A percentile compares a stretch with the other conserved stretches of the same genome.
phyloP scores from a whole-genome alignment of 306 rosid genomes.

The Macrotyloma uniflorum region DNA sequence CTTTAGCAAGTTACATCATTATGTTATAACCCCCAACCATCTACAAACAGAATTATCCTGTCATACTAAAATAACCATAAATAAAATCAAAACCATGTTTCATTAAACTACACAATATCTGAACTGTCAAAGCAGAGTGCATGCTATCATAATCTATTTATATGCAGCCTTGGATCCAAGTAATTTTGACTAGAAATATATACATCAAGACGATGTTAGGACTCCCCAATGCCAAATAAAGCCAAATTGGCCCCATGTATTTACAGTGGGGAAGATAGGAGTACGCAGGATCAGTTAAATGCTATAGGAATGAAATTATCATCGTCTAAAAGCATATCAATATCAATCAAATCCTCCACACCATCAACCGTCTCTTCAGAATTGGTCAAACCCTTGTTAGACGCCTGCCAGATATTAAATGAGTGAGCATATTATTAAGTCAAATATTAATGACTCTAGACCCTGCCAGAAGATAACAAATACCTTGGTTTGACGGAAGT shows the following conservation, averaged over 20 bases:
- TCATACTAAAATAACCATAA: constrained; percentile 30
- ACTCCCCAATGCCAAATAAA: constrained; percentile 45
- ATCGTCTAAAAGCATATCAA: constrained; percentile 74
- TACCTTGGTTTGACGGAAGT: constrained; percentile 79
- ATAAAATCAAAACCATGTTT: constrained; percentile 38
- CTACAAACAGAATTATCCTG: constrained; percentile 35
- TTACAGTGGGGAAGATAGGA: constrained; percentile 39
- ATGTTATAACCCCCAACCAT: constrained; percentile 35
- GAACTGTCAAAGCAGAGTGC: constrained; percentile 38
- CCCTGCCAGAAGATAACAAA: neutral
- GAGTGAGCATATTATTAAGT: constrained; percentile 27
- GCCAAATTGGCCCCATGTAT: constrained; percentile 48
- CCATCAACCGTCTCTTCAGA: constrained; percentile 64
- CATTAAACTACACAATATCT: constrained; percentile 40
- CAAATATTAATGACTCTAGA: neutral
- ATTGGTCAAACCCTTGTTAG: constrained; percentile 43
- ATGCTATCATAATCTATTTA: constrained; percentile 41
- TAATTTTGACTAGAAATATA: constrained; percentile 45
- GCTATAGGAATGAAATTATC: constrained; percentile 76
- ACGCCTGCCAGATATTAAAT: constrained; percentile 47
- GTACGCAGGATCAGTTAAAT: constrained; percentile 55
- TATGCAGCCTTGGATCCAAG: constrained; percentile 40
- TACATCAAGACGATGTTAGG: constrained; percentile 51
- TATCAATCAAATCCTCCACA: constrained; percentile 71
- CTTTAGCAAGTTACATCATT: constrained; percentile 36